These are phyloP conservation scores for Selenicereus undatus DNA, from an alignment of 148 eudicot genomes.

Conservation along the genomic window DNA sequence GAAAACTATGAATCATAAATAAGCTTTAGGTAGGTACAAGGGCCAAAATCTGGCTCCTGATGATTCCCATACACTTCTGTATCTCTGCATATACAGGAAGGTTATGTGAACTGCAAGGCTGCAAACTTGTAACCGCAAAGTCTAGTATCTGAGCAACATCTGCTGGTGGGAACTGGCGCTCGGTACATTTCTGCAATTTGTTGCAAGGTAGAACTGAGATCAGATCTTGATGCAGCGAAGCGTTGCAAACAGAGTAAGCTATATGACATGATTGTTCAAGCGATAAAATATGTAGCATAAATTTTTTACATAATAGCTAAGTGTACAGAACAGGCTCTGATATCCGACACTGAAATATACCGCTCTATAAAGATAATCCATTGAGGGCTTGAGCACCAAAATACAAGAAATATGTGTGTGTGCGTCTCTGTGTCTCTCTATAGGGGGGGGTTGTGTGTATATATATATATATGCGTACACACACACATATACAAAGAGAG, in stretches of 20 bases:
- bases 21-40: slow-evolving; percentile 67
- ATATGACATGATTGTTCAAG: neutral
- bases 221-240: neutral
- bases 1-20: neutral
- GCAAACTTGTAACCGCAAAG: slow-evolving; percentile 73
- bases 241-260: neutral
- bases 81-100: slow-evolving; percentile 72
- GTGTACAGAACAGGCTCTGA: neutral
- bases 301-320: neutral
- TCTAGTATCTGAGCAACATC: slow-evolving; percentile 87
- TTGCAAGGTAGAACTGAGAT: neutral
- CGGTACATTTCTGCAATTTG: slow-evolving; percentile 83
- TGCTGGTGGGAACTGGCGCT: slow-evolving; percentile 88
- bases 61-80: slow-evolving; percentile 90
- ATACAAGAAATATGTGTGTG: too few species aligned
- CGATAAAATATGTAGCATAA: neutral
- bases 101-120: slow-evolving; percentile 74
- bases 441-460: too few species aligned
- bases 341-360: neutral
- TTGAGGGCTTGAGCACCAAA: too few species aligned
- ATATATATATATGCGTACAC: too few species aligned
- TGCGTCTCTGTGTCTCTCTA: too few species aligned
- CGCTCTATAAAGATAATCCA: neutral
- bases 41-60: slow-evolving; percentile 82
- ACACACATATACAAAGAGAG: too few species aligned